Evolutionary conservation across 2,329 filamentous ascomycete species (phyloP).

Genomic region (Gnomoniopsis smithogilvyi): DNA sequence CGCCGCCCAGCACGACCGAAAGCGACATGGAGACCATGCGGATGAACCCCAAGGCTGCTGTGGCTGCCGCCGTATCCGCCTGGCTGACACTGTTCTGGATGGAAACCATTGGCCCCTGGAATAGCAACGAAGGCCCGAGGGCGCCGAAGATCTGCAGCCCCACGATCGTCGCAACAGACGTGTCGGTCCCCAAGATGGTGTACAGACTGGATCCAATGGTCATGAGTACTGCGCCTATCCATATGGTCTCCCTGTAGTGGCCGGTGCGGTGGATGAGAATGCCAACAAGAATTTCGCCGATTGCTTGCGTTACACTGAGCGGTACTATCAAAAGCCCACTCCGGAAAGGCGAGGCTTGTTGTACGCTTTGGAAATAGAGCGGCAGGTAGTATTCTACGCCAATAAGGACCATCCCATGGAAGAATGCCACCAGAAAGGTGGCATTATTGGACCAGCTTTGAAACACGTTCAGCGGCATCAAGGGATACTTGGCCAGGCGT

Average conservation of each 20-base stretch:
- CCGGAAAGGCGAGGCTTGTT: constrained; percentile 50
- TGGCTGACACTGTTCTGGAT: constrained; percentile 57
- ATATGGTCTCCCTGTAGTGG: constrained; percentile 51
- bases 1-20: constrained; percentile 49
- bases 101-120: constrained; percentile 50
- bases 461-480: constrained; percentile 62
- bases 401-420: constrained; percentile 52
- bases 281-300: constrained; percentile 16
- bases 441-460: constrained; percentile 50
- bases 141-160: neutral
- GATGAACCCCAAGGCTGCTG: constrained; percentile 54
- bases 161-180: neutral
- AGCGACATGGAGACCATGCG: constrained; percentile 52
- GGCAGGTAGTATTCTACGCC: constrained; percentile 64
- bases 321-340: constrained; percentile 37
- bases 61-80: constrained; percentile 57
- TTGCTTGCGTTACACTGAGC: neutral
- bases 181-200: constrained; percentile 38
- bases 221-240: constrained; percentile 46
- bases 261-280: constrained; percentile 46
- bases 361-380: constrained; percentile 63
- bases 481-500: constrained; percentile 56
- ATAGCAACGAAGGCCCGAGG: neutral
- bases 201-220: constrained; percentile 54
- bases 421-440: constrained; percentile 39